phyloP scores from a whole-genome alignment of 2,329 filamentous ascomycete genomes.

The Xylariaceae sp. region DNA sequence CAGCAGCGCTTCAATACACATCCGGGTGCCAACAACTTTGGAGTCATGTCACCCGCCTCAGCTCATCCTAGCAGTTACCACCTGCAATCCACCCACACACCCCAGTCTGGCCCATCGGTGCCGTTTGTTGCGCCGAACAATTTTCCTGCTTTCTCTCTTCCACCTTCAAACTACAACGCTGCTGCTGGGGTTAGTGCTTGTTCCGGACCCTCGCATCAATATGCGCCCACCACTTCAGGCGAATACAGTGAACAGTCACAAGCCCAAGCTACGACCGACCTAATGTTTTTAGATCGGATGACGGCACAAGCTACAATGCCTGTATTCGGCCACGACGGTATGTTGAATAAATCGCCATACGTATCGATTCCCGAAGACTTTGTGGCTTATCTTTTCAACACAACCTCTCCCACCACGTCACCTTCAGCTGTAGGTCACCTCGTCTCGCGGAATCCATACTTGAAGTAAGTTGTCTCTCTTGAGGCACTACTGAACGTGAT shows the following conservation, averaged over 20 bases:
- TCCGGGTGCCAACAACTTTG: slow-evolving; percentile 46
- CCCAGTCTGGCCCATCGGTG: slow-evolving; percentile 40
- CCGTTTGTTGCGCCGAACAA: slow-evolving; percentile 57
- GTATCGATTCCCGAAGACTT: slow-evolving; percentile 81
- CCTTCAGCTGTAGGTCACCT: slow-evolving; percentile 49
- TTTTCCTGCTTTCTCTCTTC: slow-evolving; percentile 59
- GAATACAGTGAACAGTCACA: slow-evolving; percentile 46
- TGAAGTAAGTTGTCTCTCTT: slow-evolving; percentile 42
- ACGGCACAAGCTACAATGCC: slow-evolving; percentile 67
- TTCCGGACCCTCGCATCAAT: slow-evolving; percentile 38
- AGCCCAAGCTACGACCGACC: slow-evolving; percentile 45
- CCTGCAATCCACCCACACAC: slow-evolving; percentile 43
- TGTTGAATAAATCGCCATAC: slow-evolving; percentile 78
- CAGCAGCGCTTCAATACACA: slow-evolving; percentile 46
- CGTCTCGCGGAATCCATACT: slow-evolving; percentile 42
- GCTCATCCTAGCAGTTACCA: slow-evolving; percentile 45
- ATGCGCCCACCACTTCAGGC: slow-evolving; percentile 37
- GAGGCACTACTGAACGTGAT: neutral
- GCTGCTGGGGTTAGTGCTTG: slow-evolving; percentile 36
- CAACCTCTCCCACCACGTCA: slow-evolving; percentile 51
- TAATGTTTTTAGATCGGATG: slow-evolving; percentile 61
- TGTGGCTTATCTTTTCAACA: slow-evolving; percentile 78
- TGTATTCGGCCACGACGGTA: slow-evolving; percentile 78
- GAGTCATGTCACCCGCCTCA: slow-evolving; percentile 50
- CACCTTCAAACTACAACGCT: slow-evolving; percentile 55